Evolutionary conservation across 768 basidiomycete genomes (phyloP), one percentile per base, ranked within the genome.

Genomic region (Macrolepiota dolichaula): DNA sequence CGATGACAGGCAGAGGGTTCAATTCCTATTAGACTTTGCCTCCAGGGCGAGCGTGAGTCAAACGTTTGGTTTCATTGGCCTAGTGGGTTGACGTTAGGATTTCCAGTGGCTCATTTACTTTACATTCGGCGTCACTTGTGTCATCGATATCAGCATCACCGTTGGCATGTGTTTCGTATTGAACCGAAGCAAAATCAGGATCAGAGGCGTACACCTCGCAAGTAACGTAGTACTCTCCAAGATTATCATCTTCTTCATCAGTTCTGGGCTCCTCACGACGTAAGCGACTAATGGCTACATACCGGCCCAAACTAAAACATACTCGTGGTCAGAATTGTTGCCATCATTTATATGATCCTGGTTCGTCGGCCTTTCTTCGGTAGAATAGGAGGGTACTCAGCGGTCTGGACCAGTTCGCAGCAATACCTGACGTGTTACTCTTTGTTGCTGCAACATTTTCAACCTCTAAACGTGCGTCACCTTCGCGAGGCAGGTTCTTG

Each of bases 221-320:
- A 61, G 40, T 19, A 61, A 61, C 22, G 47, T 55, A 7, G 59
- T 61, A 9, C 53, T 61, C 22, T 61, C 59, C 22, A 61, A 61
- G 52, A 61, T 61, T 22, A 61, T 61, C 46, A 55, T 61, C 32
- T 61, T 61, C 17, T 61, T 61, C 22, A 61, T 61, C 19, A 40
- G 59, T 15, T 61, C 59, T 37, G 59, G 59, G 1, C 51, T 61
- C 36, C n/a, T 61, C 10, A 61, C 59, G 19, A 61, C 44, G 59
- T 57, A 35, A 50, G 47, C 24, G 10, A 22, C 7, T 11, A 32
- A 57, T 24, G 37, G 10, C 27, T 35, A 3, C 42, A 24, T 49
- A 13, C 19, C 17, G 15, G 25, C 5, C 6, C 15, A 13, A 13
- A 3, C 22, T 46, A 32, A 51, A 6, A n/a, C 24, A n/a, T 25